Conservation (phyloP, 805 yeast genomes). For the Wickerhamiella spandovensis region DNA sequence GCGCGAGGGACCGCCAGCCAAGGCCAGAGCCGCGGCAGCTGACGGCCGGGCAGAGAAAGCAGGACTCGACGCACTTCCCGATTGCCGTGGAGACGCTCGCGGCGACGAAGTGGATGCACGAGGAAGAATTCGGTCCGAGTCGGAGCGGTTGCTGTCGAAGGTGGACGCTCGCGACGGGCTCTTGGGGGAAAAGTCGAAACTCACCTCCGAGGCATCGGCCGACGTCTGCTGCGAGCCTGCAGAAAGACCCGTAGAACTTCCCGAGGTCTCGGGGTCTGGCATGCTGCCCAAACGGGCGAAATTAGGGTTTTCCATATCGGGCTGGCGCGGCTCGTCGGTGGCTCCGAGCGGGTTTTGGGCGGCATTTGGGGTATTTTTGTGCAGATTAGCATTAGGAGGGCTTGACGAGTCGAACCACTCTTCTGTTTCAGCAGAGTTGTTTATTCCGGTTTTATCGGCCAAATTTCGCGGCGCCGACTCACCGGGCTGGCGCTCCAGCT, state of each 20-base stretch:
- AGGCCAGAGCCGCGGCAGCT: not conserved
- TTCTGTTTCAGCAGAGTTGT: not conserved
- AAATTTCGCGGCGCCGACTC: not conserved
- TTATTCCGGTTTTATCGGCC: not conserved
- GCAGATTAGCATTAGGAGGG: not conserved
- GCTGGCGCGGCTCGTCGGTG: not conserved
- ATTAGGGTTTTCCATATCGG: too few relatives aligned
- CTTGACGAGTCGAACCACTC: not conserved
- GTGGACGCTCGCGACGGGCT: not conserved
- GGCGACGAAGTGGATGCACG: too few relatives aligned
- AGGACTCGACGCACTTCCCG: not conserved
- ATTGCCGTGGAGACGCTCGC: conserved; percentile 3
- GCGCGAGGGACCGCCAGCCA: not conserved
- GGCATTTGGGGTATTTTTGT: not conserved
- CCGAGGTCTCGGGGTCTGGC: too few relatives aligned
- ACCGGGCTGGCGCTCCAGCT: not conserved
- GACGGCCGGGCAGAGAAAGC: not conserved
- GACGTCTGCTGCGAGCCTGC: not conserved
- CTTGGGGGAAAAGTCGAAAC: not conserved
- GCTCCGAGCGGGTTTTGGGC: too few relatives aligned
- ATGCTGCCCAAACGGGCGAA: too few relatives aligned
- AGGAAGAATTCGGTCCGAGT: not conserved
- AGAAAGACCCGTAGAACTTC: not conserved
- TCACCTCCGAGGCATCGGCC: not conserved
- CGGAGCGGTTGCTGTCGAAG: not conserved